Percentiles rank a stretch among this genome's conserved stretches.
Conservation (phyloP, 2,329 filamentous ascomycete genomes). For the Stemphylium beticola region DNA sequence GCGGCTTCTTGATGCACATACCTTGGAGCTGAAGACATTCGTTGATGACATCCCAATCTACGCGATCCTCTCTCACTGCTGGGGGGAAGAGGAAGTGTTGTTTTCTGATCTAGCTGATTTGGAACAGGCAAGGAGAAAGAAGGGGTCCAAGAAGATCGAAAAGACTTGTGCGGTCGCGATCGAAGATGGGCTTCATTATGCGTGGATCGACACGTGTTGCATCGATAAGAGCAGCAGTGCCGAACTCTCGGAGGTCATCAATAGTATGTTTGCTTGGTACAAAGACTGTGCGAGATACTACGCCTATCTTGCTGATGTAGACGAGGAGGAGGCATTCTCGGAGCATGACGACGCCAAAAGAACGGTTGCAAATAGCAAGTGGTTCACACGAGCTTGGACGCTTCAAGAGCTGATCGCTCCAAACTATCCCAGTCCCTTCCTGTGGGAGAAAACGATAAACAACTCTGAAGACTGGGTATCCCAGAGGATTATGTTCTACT, state of each 20-base stretch:
- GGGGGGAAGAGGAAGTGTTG: constrained; percentile 18
- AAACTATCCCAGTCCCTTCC: too few species aligned
- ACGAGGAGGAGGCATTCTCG: too few species aligned
- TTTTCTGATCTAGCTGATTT: constrained; percentile 21
- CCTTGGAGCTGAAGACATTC: constrained; percentile 4
- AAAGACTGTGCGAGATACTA: background rate
- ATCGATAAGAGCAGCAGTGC: constrained; percentile 27
- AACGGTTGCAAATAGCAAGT: too few species aligned
- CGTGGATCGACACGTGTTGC: constrained; percentile 27
- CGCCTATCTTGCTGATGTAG: too few species aligned
- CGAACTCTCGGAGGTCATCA: constrained; percentile 22
- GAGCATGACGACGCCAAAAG: too few species aligned
- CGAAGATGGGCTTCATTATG: constrained; percentile 8
- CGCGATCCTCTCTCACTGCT: constrained; percentile 29
- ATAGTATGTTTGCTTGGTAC: constrained; percentile 29
- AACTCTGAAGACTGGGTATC: too few species aligned
- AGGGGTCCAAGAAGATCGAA: constrained; percentile 22
- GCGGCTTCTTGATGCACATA: constrained; percentile 16
- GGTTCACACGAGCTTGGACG: too few species aligned
- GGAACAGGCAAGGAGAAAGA: constrained; percentile 7
- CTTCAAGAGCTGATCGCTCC: too few species aligned
- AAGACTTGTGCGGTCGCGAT: constrained; percentile 16
- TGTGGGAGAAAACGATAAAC: too few species aligned
- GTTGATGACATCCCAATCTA: background rate
- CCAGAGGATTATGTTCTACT: too few species aligned